A percentile compares a stretch with the other conserved stretches of the same genome.
Conservation (phyloP, 2,329 filamentous ascomycete genomes). For the Talaromyces funiculosus region DNA sequence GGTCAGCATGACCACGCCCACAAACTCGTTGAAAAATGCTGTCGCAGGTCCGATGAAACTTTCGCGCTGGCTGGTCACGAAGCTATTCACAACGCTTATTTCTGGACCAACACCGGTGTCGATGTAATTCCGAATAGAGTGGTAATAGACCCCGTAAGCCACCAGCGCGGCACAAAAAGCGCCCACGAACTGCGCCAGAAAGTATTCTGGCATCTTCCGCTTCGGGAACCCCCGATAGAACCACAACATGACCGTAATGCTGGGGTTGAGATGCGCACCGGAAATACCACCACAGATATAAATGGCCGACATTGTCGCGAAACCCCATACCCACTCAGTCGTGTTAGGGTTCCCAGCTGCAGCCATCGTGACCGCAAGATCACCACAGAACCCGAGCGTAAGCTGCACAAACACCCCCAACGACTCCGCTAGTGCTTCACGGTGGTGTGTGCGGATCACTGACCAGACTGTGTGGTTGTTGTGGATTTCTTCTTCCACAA, state of each 20-base stretch:
- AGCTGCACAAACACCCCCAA: constrained; percentile 42
- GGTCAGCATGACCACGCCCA: constrained; percentile 38
- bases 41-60: constrained; percentile 32
- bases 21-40: constrained; percentile 47
- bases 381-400: constrained; percentile 47
- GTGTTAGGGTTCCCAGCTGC: constrained; percentile 40
- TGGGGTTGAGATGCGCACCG: constrained; percentile 44
- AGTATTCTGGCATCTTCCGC: constrained; percentile 47
- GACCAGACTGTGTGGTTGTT: constrained; percentile 47
- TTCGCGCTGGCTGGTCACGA: constrained; percentile 43
- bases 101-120: constrained; percentile 15
- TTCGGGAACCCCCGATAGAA: constrained; percentile 51
- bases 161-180: constrained; percentile 47
- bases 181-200: constrained; percentile 48
- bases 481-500: constrained; percentile 45
- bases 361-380: constrained; percentile 41
- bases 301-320: constrained; percentile 49
- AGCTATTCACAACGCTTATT: constrained; percentile 33
- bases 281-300: constrained; percentile 46
- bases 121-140: constrained; percentile 27
- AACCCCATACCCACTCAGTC: constrained; percentile 47
- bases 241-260: constrained; percentile 42
- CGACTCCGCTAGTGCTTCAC: constrained; percentile 51
- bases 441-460: constrained; percentile 46
- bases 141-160: constrained; percentile 41